Conservation (phyloP, 108 stramenopile genomes). For the Skeletonema tropicum region DNA sequence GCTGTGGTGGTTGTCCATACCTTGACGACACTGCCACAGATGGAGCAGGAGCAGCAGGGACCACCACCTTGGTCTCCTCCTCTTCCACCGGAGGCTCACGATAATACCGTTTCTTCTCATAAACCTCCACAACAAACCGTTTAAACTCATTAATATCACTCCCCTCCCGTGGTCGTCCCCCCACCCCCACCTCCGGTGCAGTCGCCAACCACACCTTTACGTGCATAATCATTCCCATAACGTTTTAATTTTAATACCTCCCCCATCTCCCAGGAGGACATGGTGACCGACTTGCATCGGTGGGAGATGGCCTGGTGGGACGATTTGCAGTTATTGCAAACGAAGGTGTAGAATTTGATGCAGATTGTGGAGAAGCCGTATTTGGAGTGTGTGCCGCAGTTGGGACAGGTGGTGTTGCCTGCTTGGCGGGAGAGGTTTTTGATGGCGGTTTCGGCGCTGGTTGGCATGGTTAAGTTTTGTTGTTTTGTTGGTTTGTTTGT, state of each 20-base stretch:
- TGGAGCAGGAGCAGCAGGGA: too few species aligned
- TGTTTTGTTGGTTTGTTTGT: too few species aligned
- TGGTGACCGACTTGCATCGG: slow-evolving; percentile 92
- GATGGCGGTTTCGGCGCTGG: slow-evolving; percentile 64
- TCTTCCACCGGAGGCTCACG: slow-evolving; percentile 21
- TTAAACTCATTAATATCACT: slow-evolving; percentile 80
- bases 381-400: slow-evolving; percentile 83
- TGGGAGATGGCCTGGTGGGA: slow-evolving; percentile 91
- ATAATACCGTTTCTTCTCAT: slow-evolving; percentile 80
- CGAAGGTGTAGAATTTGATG: slow-evolving; percentile 92
- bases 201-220: slow-evolving; percentile 75
- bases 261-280: slow-evolving; percentile 80
- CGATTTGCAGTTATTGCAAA: slow-evolving; percentile 92
- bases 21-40: not conserved
- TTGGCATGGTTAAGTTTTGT: slow-evolving; percentile 61
- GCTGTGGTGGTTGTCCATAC: not conserved
- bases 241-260: slow-evolving; percentile 70
- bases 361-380: slow-evolving; percentile 89
- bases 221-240: slow-evolving; percentile 76
- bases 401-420: slow-evolving; percentile 77
- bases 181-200: slow-evolving; percentile 74
- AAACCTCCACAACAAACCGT: slow-evolving; percentile 79
- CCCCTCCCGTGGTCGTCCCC: slow-evolving; percentile 75
- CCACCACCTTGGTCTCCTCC: not conserved
- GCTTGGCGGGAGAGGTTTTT: slow-evolving; percentile 67